These are phyloP conservation scores for Luffa aegyptiaca DNA, from an alignment of 306 rosid genomes.

Conservation along the genomic window DNA sequence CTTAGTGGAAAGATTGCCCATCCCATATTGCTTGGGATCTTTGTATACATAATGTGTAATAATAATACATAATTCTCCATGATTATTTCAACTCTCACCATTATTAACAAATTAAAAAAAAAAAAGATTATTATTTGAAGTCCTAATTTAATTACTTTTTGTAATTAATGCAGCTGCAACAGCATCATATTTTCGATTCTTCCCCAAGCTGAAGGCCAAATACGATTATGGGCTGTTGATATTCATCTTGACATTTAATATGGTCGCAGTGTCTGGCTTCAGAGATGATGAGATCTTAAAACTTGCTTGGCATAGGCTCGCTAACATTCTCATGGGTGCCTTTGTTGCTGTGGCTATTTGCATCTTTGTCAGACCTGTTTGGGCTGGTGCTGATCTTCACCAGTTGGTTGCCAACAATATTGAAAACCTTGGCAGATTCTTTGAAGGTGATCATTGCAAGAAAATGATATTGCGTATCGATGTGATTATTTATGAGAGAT, in stretches of 20 bases:
- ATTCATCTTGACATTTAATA: constrained; percentile 71
- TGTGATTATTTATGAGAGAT: background rate
- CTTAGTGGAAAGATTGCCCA: constrained; percentile 45
- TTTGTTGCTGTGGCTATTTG: constrained; percentile 51
- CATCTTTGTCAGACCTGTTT: constrained; percentile 52
- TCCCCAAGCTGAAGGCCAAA: constrained; percentile 58
- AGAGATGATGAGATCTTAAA: constrained; percentile 33
- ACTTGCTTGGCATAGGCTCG: constrained; percentile 54
- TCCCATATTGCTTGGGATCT: constrained; percentile 51
- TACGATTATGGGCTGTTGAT: constrained; percentile 77
- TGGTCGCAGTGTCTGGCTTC: constrained; percentile 62
- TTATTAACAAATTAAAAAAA: too few species aligned
- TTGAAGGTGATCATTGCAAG: constrained; percentile 28
- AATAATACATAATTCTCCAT: background rate
- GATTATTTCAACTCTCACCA: background rate
- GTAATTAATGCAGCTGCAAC: constrained; percentile 37
- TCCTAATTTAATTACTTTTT: background rate
- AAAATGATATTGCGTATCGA: background rate
- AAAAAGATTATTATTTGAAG: too few species aligned
- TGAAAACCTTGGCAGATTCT: constrained; percentile 52
- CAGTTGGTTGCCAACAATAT: constrained; percentile 45
- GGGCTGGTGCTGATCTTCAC: constrained; percentile 89
- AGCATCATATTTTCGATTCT: constrained; percentile 57
- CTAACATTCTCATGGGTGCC: constrained; percentile 55
- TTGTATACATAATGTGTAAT: constrained; percentile 60